Evolutionary conservation across 495 filamentous ascomycete genomes (phyloP), one percentile per base, ranked within the genome.

Genomic region (Aspergillus diversus): DNA sequence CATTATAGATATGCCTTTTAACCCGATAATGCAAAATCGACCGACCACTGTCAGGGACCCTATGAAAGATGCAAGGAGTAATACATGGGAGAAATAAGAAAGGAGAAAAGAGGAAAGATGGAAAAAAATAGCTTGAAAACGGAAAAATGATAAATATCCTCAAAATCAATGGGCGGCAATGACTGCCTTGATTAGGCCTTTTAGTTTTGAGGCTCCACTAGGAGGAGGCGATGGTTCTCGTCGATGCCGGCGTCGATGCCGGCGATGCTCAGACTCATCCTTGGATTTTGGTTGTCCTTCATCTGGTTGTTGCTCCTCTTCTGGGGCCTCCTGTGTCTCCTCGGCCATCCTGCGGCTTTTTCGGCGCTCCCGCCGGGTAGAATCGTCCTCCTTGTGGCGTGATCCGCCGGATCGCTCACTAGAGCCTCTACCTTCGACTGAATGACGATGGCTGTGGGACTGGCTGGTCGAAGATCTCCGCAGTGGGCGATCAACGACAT

Each of bases 211-310:
- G 39, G 69, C 63, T 39, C 69, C 68, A 34, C 59, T 59, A 50
- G 63, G 67, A 8, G 69, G 70, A 0, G 77, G 75, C 13, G 75
- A 75, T 17, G 71, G 67, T 33, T 78, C 77, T 7, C 70, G 75
- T 54, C 69, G 73, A 11, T 72, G 73, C 57, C 70, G 75, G 64
- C 69, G 70, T 64, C 67, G 73, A 55, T 69, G 70, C 50, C 65
- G 73, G 48, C 69, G 69, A 31, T 63, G 59, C 34, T 73, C 73
- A 27, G 61, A 32, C 17, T 64, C 71, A 39, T 64, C 63, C n/a
- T 51, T 64, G 11, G 58, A 55, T 65, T 27, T 50, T 9, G 52
- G 21, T 33, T 55, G 53, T n/a, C 55, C 49, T 35, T 67, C 65
- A 15, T 68, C 67, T 21, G 54, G 46, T 53, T 48, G 46, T 52